These are phyloP conservation scores for Neurospora sp. DNA, from an alignment of 2,329 filamentous ascomycete species.

Conservation along the genomic window DNA sequence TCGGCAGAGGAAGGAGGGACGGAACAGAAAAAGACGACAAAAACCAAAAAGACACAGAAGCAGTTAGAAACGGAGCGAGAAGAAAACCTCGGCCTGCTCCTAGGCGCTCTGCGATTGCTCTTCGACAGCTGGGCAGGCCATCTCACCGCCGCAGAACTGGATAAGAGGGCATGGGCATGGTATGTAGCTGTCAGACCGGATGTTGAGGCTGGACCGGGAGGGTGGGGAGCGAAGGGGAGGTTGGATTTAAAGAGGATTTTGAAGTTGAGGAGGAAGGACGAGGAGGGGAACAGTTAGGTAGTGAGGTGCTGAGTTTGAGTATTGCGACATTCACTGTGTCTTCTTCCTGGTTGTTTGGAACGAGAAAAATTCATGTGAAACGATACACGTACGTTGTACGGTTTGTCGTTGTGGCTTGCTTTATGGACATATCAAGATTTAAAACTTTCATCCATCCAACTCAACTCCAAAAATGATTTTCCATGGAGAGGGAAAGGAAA, in stretches of 20 bases:
- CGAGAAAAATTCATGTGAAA: too few species aligned
- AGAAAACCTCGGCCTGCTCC: conserved; percentile 56
- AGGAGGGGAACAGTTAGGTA: too few species aligned
- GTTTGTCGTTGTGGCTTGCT: too few species aligned
- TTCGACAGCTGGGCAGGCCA: conserved; percentile 65
- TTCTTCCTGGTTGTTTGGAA: too few species aligned
- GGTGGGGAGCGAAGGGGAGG: conserved; percentile 74
- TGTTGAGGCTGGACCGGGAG: conserved; percentile 61
- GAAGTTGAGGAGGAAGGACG: conserved; percentile 31
- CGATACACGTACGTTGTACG: too few species aligned
- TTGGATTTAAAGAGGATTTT: conserved; percentile 59
- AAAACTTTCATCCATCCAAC: too few species aligned
- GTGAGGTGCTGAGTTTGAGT: too few species aligned
- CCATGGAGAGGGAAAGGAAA: too few species aligned
- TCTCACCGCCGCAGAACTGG: conserved; percentile 55
- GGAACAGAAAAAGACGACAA: conserved; percentile 8
- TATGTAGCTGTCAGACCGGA: conserved; percentile 68
- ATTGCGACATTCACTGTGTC: too few species aligned
- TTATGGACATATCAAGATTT: too few species aligned
- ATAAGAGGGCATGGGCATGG: conserved; percentile 71
- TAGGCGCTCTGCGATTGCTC: conserved; percentile 62
- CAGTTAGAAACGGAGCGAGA: conserved; percentile 51
- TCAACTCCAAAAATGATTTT: too few species aligned
- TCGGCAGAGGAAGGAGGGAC: conserved; percentile 14
- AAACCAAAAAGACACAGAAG: conserved; percentile 39